Evolutionary conservation across 805 yeast genomes (phyloP).

Genomic region (Clavispora santaluciae): DNA sequence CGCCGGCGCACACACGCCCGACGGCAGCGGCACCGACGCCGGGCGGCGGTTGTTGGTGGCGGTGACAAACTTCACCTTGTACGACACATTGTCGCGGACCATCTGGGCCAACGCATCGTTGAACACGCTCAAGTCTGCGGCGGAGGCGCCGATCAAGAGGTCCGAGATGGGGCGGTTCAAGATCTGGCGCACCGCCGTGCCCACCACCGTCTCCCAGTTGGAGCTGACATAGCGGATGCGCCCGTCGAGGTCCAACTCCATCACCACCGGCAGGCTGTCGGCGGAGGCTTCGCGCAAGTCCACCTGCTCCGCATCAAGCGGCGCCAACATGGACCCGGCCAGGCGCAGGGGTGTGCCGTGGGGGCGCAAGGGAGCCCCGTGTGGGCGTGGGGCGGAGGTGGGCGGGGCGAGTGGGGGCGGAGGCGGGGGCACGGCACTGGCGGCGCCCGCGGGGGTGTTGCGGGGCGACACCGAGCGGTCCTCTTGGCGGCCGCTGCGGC

Average conservation of each 20-base stretch:
- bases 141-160: conserved; percentile 57
- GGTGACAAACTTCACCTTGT: conserved; percentile 68
- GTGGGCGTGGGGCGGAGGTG: background rate
- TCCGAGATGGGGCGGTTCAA: conserved; percentile 52
- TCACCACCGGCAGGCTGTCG: conserved; percentile 66
- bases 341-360: too few relatives aligned
- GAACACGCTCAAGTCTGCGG: conserved; percentile 63
- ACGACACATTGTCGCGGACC: conserved; percentile 70
- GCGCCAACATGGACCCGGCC: conserved; percentile 13
- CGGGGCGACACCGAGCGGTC: conserved; percentile 34
- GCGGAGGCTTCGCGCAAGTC: conserved; percentile 63
- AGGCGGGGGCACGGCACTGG: background rate
- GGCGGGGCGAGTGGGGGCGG: background rate
- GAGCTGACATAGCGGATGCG: conserved; percentile 68
- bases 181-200: conserved; percentile 56
- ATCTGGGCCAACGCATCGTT: conserved; percentile 64
- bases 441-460: conserved; percentile 16
- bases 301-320: conserved; percentile 30
- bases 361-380: too few relatives aligned
- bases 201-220: conserved; percentile 77
- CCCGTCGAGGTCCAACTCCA: conserved; percentile 81
- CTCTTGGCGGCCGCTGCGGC: conserved; percentile 5
- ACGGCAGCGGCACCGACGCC: background rate
- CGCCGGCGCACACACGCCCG: background rate
- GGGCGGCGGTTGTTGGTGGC: conserved; percentile 27